These are phyloP conservation scores for Posidonia oceanica DNA, from an alignment of 116 monocot species.

Conservation along the genomic window DNA sequence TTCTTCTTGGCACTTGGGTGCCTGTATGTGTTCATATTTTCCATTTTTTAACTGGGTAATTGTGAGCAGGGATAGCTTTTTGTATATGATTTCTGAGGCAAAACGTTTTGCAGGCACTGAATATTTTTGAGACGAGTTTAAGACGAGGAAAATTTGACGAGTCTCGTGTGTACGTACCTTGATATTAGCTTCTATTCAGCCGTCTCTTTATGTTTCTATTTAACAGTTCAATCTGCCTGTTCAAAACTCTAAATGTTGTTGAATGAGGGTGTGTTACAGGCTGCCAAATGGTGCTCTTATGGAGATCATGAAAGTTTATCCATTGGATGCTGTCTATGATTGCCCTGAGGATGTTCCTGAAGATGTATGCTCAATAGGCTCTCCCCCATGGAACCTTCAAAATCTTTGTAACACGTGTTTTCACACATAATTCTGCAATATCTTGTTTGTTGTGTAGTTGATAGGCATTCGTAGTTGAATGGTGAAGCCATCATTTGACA, in stretches of 20 bases:
- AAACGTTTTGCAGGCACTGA: slow-evolving; percentile 50
- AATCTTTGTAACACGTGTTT: no score
- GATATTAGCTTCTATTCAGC: background rate
- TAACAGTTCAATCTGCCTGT: no score
- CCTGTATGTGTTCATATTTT: slow-evolving; percentile 54
- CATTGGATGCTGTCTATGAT: slow-evolving; percentile 82
- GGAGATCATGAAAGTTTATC: slow-evolving; percentile 84
- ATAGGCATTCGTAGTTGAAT: no score
- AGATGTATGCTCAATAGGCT: slow-evolving; percentile 41
- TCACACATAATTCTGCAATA: no score
- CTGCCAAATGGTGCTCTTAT: slow-evolving; percentile 83
- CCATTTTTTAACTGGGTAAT: background rate
- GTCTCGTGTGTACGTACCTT: slow-evolving; percentile 48
- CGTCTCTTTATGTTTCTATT: no score
- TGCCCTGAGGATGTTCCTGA: slow-evolving; percentile 85
- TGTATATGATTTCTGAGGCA: background rate
- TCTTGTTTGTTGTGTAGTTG: no score
- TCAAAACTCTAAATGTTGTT: background rate
- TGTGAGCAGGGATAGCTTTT: background rate
- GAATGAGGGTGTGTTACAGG: slow-evolving; percentile 22
- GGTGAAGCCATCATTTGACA: no score
- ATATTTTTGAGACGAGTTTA: slow-evolving; percentile 93
- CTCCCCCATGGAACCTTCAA: background rate
- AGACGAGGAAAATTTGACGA: slow-evolving; percentile 88
- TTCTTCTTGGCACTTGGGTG: slow-evolving; percentile 99